Base-by-base conservation (phyloP, 2,329 filamentous ascomycete genomes). In the Diaporthe longicolla region DNA sequence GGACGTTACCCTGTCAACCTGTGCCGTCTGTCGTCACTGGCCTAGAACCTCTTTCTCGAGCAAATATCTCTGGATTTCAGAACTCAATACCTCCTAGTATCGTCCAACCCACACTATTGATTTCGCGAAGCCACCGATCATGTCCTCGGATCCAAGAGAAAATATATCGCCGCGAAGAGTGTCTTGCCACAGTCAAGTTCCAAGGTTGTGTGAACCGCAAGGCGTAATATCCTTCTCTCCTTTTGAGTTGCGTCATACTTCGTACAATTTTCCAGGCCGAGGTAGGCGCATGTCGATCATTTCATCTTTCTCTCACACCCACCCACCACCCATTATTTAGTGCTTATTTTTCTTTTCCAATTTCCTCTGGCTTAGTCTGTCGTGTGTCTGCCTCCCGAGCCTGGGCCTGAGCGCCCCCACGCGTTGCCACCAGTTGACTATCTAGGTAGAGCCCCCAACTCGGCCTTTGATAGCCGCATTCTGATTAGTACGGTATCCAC, bases 1-100 rank as follows among this genome's bases (percentile, higher is more conserved):
- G 61, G 29, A 66, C 45, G 61, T 52, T 37, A 26, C 52, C 43
- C 35, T 66, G 61, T 52, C 26, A 26, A 37, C 43, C 35, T 66
- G 15, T 15, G 13, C 10, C 4, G 26, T 19, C 26, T 8, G 11
- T 17, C 24, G 57, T 35, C 6, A 59, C 6, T 4, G 19, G 21
- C 3, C 37, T 3, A 15, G 15, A 61, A 13, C 11, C n/a, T 26
- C 10, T 11, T 37, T 6, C 37, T 10, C 37, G 37, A 11, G 37
- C 37, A 37, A 40, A 4, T 63, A 1, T 63, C 6, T 58, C 19
- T 15, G 7, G 24, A 24, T 63, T 15, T 29, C 9, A 21, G 29
- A 13, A 17, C 2, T 13, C 3, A 32, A 48, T 5, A 4, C 8
- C 17, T 21, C 19, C 21, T 3, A 21, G 7, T n/a, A 35, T 8